Percentiles rank a stretch among this genome's conserved stretches.
Conservation (phyloP, 2,329 filamentous ascomycete species). For the Eutypella sp. region DNA sequence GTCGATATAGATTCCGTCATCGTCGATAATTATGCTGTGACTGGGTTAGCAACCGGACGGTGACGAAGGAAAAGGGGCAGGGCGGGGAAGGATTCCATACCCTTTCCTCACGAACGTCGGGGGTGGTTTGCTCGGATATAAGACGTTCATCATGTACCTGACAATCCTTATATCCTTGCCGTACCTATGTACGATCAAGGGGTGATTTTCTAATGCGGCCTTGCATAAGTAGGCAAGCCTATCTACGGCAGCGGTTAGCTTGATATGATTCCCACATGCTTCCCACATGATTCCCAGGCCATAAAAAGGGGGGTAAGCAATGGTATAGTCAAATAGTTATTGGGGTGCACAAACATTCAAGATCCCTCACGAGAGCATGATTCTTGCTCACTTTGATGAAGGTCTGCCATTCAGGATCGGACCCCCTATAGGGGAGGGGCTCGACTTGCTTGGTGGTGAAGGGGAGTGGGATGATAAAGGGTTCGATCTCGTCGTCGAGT, state of each 20-base stretch:
- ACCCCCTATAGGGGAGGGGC: constrained; percentile 46
- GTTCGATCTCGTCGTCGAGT: constrained; percentile 35
- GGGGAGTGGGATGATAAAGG: constrained; percentile 57
- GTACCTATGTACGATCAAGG: constrained; percentile 36
- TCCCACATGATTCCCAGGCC: too few relatives aligned
- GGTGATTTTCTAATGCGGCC: constrained; percentile 36
- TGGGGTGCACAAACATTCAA: constrained; percentile 38
- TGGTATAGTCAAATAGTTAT: too few relatives aligned
- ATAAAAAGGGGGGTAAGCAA: too few relatives aligned
- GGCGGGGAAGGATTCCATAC: constrained; percentile 34
- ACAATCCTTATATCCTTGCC: constrained; percentile 45
- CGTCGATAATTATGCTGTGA: constrained; percentile 41
- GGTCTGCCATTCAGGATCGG: constrained; percentile 59
- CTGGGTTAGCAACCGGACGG: constrained; percentile 7
- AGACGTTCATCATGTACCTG: constrained; percentile 55
- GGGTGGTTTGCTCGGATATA: constrained; percentile 55
- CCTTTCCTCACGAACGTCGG: constrained; percentile 55
- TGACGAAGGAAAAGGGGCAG: background rate
- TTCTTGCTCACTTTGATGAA: constrained; percentile 57
- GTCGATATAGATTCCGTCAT: constrained; percentile 44
- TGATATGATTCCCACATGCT: constrained; percentile 12
- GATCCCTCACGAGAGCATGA: constrained; percentile 37
- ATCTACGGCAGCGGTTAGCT: constrained; percentile 29
- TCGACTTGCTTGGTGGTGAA: constrained; percentile 48
- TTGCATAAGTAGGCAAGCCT: constrained; percentile 41